Evolutionary conservation across 2,329 filamentous ascomycete species (phyloP), one percentile per base, ranked within the genome.

Genomic region (Pseudogymnoascus sp.): DNA sequence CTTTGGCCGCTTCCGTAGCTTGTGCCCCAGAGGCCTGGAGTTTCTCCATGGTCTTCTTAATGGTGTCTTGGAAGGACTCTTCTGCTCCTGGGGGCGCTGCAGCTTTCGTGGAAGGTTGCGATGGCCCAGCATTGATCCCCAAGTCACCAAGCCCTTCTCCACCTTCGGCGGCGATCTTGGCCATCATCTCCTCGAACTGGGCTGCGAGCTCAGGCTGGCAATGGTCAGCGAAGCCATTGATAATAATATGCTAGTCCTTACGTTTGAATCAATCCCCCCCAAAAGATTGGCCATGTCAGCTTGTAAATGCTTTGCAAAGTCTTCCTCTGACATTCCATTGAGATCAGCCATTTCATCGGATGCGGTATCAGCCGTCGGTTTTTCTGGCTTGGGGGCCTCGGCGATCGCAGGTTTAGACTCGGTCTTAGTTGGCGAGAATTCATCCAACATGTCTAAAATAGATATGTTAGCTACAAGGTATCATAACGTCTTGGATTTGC

Each of bases 41-140:
- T 58, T 94, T 88, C 75, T 95, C 90, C 89, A 99, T 97, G 0
- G 94, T 97, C 68, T 86, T 86, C 63, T 88, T 86, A 69, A 99
- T 97, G 0, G 90, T 96, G 63, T 96, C 92, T 71, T 95, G 91
- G 74, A 99, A 99, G 0, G 82, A 84, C 54, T 86, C 84, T 40
- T 90, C 86, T 39, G 78, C 65, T 1, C 70, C 63, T 31, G 72
- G 63, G 26, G 68, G 61, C 15, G 71, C 64, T 4, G 72, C 59
- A 31, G 66, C 29, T 31, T 63, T 62, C 58, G 62, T 60, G 2
- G 72, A 66, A 6, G 70, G 60, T 4, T 70, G 62, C 11, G 68
- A 60, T 5, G 70, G 44, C 1, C 65, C 60, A 60, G 33, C 57
- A 10, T 31, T 17, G 59, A 66, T 63, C 67, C 63, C 67, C 59